Percentiles rank a stretch among this genome's conserved stretches.
Evolutionary conservation across 257 asterid species (phyloP).

Genomic region (Solanum lycopersicoides): DNA sequence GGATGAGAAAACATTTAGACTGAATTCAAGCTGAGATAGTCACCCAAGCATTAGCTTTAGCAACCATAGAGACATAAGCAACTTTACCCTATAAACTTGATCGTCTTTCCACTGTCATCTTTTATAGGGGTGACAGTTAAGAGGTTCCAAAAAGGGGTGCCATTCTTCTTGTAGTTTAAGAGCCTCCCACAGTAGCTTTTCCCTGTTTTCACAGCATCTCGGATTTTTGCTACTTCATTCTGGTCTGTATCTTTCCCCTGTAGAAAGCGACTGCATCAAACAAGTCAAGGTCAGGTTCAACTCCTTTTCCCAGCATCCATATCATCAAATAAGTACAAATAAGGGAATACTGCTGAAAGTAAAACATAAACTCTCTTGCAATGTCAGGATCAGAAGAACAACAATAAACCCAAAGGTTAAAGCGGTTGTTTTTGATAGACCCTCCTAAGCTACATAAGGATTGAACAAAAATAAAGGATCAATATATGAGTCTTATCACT

Average conservation of each 20-base stretch:
- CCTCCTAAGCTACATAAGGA: background rate
- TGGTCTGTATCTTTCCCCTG: constrained; percentile 92
- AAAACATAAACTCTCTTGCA: background rate
- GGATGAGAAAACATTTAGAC: background rate
- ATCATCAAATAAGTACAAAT: background rate
- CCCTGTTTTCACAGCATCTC: constrained; percentile 60
- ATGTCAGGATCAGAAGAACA: background rate
- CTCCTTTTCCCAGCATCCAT: constrained; percentile 8
- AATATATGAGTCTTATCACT: background rate
- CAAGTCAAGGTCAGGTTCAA: constrained; percentile 13
- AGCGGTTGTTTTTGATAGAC: background rate
- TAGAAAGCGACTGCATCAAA: constrained; percentile 81
- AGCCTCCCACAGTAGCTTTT: constrained; percentile 92
- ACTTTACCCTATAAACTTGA: constrained; percentile 82
- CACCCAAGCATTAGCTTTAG: background rate
- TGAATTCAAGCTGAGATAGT: background rate
- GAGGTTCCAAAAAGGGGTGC: constrained; percentile 95
- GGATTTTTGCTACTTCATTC: constrained; percentile 71
- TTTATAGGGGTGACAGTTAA: constrained; percentile 89
- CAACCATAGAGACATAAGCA: background rate
- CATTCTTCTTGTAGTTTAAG: constrained; percentile 89
- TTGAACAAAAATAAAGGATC: background rate
- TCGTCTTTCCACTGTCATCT: constrained; percentile 68
- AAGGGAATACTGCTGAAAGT: background rate
- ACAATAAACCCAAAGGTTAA: background rate